These are phyloP conservation scores for Actinomortierella wolfii DNA, from an alignment of 371 early-diverging fungal species.

Conservation along the genomic window DNA sequence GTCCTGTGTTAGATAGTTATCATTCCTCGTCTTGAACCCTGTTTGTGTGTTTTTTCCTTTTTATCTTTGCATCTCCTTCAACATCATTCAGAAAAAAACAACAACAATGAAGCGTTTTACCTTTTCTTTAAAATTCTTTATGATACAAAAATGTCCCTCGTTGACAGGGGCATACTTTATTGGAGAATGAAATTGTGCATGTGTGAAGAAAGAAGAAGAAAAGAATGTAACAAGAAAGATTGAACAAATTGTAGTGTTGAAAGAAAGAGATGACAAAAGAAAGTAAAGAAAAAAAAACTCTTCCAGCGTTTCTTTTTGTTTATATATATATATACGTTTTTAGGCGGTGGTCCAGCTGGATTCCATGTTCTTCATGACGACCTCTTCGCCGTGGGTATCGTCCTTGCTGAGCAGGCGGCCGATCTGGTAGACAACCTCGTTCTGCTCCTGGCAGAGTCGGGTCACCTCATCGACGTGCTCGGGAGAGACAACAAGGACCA, in stretches of 20 bases:
- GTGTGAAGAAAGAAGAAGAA: too few species aligned
- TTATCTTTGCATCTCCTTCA: conserved; percentile 4
- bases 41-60: neutral
- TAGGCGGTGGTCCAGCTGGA: conserved; percentile 28
- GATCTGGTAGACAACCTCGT: conserved; percentile 71
- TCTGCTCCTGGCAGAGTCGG: conserved; percentile 58
- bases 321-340: neutral
- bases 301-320: too few species aligned
- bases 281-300: too few species aligned
- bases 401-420: conserved; percentile 63
- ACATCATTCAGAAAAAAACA: conserved; percentile 1
- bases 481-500: conserved; percentile 87
- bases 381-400: conserved; percentile 61
- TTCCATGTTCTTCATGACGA: conserved; percentile 60
- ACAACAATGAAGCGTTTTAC: conserved; percentile 1
- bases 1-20: neutral
- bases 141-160: too few species aligned
- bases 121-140: too few species aligned
- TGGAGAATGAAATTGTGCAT: too few species aligned
- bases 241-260: too few species aligned
- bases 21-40: neutral
- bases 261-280: too few species aligned
- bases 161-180: too few species aligned
- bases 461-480: conserved; percentile 68
- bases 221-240: too few species aligned